A percentile compares a stretch with the other conserved stretches of the same genome.
These are phyloP conservation scores for Climacium dendroides DNA, from an alignment of 225 moss, liverwort and hornwort species.

Conservation along the genomic window DNA sequence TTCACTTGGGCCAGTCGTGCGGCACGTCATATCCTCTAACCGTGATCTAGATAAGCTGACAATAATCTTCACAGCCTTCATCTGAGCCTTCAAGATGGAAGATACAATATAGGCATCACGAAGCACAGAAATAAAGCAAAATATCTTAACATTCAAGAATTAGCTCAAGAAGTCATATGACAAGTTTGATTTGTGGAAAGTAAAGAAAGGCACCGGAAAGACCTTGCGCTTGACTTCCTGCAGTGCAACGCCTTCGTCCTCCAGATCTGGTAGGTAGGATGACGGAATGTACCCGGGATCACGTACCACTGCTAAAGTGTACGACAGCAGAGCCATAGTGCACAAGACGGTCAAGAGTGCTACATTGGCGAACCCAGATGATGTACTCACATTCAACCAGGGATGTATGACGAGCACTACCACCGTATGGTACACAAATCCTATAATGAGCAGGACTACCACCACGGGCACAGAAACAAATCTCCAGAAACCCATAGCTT, in stretches of 20 bases:
- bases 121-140: background rate
- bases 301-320: conserved; percentile 64
- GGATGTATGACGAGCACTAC: conserved; percentile 81
- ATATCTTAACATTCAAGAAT: background rate
- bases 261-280: conserved; percentile 78
- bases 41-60: background rate
- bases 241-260: conserved; percentile 57
- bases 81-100: background rate
- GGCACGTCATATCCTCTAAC: background rate
- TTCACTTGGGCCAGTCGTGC: background rate
- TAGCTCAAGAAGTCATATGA: background rate
- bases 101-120: background rate
- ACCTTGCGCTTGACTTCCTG: conserved; percentile 99
- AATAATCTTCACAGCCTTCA: background rate
- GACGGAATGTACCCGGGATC: conserved; percentile 84
- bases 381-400: conserved; percentile 70
- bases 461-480: conserved; percentile 83
- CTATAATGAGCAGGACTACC: conserved; percentile 68
- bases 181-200: background rate
- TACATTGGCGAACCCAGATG: conserved; percentile 68
- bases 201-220: conserved; percentile 37
- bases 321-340: conserved; percentile 68
- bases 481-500: conserved; percentile 70
- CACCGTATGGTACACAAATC: conserved; percentile 84
- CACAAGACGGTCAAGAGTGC: conserved; percentile 62